Evolutionary conservation across 805 yeast species (phyloP), one percentile per base, ranked within the genome.

Genomic region (Nakazawaea sp.): DNA sequence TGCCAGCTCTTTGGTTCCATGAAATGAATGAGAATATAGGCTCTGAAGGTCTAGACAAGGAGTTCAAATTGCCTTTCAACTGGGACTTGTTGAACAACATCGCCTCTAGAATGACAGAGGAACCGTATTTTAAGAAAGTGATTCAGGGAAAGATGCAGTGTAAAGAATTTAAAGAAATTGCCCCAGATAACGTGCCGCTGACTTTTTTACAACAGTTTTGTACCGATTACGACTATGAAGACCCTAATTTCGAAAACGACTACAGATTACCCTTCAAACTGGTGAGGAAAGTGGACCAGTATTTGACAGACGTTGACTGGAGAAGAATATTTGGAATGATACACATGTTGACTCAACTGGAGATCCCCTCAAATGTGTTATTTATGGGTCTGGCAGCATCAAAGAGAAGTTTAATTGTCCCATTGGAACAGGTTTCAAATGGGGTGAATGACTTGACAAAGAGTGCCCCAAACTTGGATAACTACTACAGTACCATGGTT

Each of bases 391-490:
- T 23, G 4, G 4, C 30, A 9, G 15, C 32, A 10, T 18, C 16
- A 12, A 11, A 7, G 2, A 19, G 24, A 10, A 16, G 27, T 15
- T 30, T 38, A 28, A 19, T 33, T 19, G 23, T 38, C 9, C 42
- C 42, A 8, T 32, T 38, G 30, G 13, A 28, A 23, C 13, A 33
- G 7, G 33, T 32, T 4, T 27, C 33, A 9, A 38, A 38, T 32
- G 41, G 41, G 21, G 33, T 12, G 3, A 38, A 38, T 38, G 36
- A 38, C 13, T 32, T 38, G 27, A 38, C 41, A 17, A 18, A 25
- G 12, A 18, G 18, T 12, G 13, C 26, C 24, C 7, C 30, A 2
- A 15, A 26, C 6, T 32, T 37, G 10, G 16, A 37, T 2, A 21
- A 25, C 16, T 32, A 37, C 13, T 32, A 32, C 16, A 32, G 27